These are phyloP conservation scores for Physcia stellaris DNA, from an alignment of 495 filamentous ascomycete species.

Conservation along the genomic window DNA sequence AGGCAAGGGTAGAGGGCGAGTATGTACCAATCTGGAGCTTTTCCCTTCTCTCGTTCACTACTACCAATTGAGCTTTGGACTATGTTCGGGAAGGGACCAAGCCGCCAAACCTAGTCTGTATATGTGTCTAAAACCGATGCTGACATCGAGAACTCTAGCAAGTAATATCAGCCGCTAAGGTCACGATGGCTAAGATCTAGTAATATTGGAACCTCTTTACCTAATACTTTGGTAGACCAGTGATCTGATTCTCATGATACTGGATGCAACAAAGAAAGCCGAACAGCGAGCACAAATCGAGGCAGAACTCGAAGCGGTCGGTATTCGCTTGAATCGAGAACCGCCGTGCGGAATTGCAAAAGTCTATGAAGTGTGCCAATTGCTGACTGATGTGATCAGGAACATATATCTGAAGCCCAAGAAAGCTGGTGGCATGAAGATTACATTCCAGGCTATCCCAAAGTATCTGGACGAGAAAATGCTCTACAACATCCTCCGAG, in stretches of 20 bases:
- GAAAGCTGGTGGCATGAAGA: constrained; percentile 97
- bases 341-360: constrained; percentile 54
- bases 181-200: no score
- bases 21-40: no score
- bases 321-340: constrained; percentile 84
- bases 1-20: constrained; percentile 86
- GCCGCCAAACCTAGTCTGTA: no score
- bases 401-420: constrained; percentile 99
- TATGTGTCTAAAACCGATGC: no score
- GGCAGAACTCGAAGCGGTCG: constrained; percentile 88
- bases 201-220: no score
- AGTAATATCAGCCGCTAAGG: constrained; percentile 95
- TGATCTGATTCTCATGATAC: constrained; percentile 91
- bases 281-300: constrained; percentile 88
- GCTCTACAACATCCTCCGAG: constrained; percentile 86
- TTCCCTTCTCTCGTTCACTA: no score
- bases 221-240: constrained; percentile 82
- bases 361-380: not conserved
- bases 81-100: no score
- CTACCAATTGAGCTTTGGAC: no score
- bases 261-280: constrained; percentile 93
- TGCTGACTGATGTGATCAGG: constrained; percentile 23
- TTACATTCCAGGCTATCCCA: constrained; percentile 81
- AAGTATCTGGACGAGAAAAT: constrained; percentile 94
- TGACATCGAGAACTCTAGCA: no score